Conservation (phyloP, 192 early-diverging fungal genomes). For the Funneliformis mosseae region DNA sequence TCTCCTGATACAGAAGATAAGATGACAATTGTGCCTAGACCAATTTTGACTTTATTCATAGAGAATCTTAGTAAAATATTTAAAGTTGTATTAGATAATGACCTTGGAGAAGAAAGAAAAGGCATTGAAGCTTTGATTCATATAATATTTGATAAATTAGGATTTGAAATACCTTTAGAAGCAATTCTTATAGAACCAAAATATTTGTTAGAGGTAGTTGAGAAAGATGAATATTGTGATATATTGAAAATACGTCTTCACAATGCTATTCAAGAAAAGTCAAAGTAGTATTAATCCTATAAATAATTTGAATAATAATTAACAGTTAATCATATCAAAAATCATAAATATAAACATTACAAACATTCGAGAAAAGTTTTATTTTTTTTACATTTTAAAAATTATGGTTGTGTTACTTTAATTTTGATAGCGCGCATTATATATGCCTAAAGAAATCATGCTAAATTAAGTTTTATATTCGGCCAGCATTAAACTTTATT, state of each 20-base stretch:
- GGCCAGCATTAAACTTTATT: too few relatives aligned
- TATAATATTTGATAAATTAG: conserved; percentile 11
- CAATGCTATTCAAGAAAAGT: not conserved
- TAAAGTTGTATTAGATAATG: conserved; percentile 3
- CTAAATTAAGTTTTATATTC: too few relatives aligned
- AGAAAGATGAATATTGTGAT: not conserved
- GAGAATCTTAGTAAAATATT: not conserved
- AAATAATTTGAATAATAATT: too few relatives aligned
- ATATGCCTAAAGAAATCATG: too few relatives aligned
- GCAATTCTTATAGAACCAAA: not conserved
- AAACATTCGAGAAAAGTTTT: too few relatives aligned
- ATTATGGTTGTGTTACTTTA: too few relatives aligned
- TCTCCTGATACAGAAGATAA: not conserved
- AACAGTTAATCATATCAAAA: too few relatives aligned
- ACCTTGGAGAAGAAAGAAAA: not conserved
- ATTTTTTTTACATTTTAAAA: too few relatives aligned
- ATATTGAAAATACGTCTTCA: not conserved
- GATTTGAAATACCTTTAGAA: conserved; percentile 18
- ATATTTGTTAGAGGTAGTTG: not conserved
- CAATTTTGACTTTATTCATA: not conserved
- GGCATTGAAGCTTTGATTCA: not conserved
- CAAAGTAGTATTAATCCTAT: not conserved
- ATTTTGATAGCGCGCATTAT: too few relatives aligned
- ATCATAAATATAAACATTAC: too few relatives aligned
- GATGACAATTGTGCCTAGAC: too few relatives aligned